Evolutionary conservation across 257 asterid species (phyloP), one percentile per base, ranked within the genome.

Genomic region (Forsythia viridissima): DNA sequence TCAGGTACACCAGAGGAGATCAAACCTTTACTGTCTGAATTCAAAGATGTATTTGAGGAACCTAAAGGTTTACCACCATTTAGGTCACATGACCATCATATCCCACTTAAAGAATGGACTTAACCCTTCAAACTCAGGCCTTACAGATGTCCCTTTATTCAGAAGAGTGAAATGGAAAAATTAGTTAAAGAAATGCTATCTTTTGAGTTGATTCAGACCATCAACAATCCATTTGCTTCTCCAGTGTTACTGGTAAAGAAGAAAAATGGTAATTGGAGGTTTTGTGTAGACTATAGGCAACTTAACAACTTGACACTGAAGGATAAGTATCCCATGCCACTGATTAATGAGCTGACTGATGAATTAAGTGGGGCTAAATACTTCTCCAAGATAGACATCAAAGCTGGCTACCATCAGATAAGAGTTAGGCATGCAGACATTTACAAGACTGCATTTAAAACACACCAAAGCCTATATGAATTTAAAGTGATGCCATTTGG

Each of bases 241-340:
- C 81, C 70, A 3, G 57, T 76, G 0, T 8, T 76, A 1, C 0
- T 81, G 15, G 80, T 75, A 0, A 70, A 43, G 18, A 81, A 81
- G 24, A 76, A 81, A 3, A 57, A 76, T 61, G 42, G 40, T 73
- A 3, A 73, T 30, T 30, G 34, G 1, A 30, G 34, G 34, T 30
- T 30, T 30, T 30, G 34, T 30, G 34, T 30, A 30, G 34, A 30
- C 34, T 30, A 1, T 30, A 30, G 34, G 34, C 34, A 30, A 30
- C 34, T 30, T 30, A 30, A 73, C 42, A 11, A 9, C 6, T 3
- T 46, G 2, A 73, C 79, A 1, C 8, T 82, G 1, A 72, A 72
- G 40, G 52, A 73, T 21, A 72, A 41, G 0, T 72, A 20, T 55
- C 85, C 75, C 10, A 76, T 81, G 0, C 81, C 85, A 4, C 3